Evolutionary conservation across 768 basidiomycete species (phyloP), one percentile per base, ranked within the genome.

Genomic region (Suillus subluteus): DNA sequence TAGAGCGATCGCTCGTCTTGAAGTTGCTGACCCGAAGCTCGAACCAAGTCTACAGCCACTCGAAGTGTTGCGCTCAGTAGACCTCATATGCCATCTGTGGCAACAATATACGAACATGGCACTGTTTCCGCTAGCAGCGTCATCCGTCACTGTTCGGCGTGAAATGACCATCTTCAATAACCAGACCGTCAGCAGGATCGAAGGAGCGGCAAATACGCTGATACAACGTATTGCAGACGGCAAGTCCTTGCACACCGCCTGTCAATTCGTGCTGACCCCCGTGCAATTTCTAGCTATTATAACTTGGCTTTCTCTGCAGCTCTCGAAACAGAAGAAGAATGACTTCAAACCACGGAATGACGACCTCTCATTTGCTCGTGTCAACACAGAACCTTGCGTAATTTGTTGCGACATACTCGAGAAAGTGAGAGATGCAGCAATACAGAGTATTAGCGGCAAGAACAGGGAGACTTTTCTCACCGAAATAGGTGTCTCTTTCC

Each of bases 281-380:
- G 18, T 21, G 41, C 9, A 21, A 46, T 46, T 6, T 67, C 0
- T 67, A 96, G 94, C 83, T 0, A 86, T 95, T 66, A 76, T 95
- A 58, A 77, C 86, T 23, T 96, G 92, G 90, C 80, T 98, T 8
- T 83, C 87, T 2, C 68, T 83, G 4, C 90, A 93, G 68, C 87
- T 99, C 44, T 84, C 88, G 9, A 96, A 95, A 76, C 98, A 99
- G 76, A 98, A 98, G 82, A 92, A 91, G 73, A 92, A 88, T 61
- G 98, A 99, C 75, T 99, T 98, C 81, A 98, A 97, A 77, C 98
- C 98, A 13, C 88, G 91, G 44, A 96, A 98, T 71, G 98, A 99
- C 73, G 97, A 99, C 71, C 78, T 96, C 30, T 96, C 96, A 0
- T 99, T 98, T 76, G 94, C 95, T 4, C 82, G 95, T 26, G 94